phyloP scores from a whole-genome alignment of 208 protist genomes.

The Angomonas ambiguus region DNA sequence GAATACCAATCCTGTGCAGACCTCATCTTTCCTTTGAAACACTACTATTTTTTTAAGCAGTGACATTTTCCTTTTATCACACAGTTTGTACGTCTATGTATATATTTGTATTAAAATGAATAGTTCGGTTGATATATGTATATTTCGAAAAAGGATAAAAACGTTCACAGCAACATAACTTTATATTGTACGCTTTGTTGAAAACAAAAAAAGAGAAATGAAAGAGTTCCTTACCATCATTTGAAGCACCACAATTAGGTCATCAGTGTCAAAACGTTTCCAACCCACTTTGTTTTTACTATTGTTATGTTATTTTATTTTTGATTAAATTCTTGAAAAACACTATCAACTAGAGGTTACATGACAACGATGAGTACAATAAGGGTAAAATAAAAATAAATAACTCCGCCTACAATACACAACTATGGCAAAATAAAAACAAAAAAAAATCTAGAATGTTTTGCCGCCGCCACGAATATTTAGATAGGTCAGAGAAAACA shows the following conservation, averaged over 20 bases:
- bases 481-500: not conserved
- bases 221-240: not conserved
- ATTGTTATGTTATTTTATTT: not conserved
- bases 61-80: not conserved
- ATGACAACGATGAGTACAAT: constrained; percentile 1
- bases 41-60: not conserved
- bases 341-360: not conserved
- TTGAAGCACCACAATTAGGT: not conserved
- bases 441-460: not conserved
- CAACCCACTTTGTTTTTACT: not conserved
- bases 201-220: constrained; percentile 7
- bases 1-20: not conserved
- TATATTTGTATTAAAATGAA: not conserved
- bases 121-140: not conserved
- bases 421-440: not conserved
- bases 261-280: no score
- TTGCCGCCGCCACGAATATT: not conserved
- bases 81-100: no score
- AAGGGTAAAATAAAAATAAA: not conserved
- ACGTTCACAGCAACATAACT: not conserved
- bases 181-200: no score
- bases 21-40: not conserved
- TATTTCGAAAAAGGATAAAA: not conserved
- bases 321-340: not conserved
- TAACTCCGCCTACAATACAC: not conserved